Evolutionary conservation across 139 green algal species (phyloP), one percentile per base, ranked within the genome.

Genomic region (Chlorella sp.): DNA sequence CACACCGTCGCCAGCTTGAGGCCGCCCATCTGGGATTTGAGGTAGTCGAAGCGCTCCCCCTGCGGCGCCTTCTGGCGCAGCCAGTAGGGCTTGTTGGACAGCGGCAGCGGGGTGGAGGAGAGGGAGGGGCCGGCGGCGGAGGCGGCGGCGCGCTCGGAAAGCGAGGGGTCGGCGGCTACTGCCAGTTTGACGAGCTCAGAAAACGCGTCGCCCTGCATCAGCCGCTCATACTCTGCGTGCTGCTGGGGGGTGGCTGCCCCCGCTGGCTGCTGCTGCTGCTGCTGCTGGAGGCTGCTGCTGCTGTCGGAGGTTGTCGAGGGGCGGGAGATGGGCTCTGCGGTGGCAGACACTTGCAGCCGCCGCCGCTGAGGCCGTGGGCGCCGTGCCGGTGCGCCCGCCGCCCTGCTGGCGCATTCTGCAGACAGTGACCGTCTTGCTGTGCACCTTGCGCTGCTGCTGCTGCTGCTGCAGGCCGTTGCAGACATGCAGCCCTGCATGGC

Each of bases 1-100:
- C 97, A 99, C 61, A 99, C 98, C 14, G 97, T 99, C 80, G 95
- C 88, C 89, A 99, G 96, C 91, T 98, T 98, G n/a, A 99, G 92
- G 91, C 98, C 96, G 0, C 96, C 92, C 96, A 99, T 86, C 91
- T 99, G 96, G 16, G 94, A 95, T 48, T 96, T 96, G 4, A 99
- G 91, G 79, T 97, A 95, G 21, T 95, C 81, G 81, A 97, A 99
- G 1, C 96, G 93, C 60, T 98, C 95, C 19, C 98, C 98, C 81
- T 99, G 96, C 0, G 98, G 96, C 2, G 96, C 98, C 68, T 93
- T 90, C 91, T 99, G 98, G 2, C 98, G 94, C 87, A 99, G 95
- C 98, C 98, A 99, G 19, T 95, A 91, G 0, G 98, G 97, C 91
- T 99, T 99, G 83, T 90, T 96, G 2, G 60, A 64, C 24, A 61